These are phyloP conservation scores for Eutrema japonicum DNA, from an alignment of 345 rosid species.

Conservation along the genomic window DNA sequence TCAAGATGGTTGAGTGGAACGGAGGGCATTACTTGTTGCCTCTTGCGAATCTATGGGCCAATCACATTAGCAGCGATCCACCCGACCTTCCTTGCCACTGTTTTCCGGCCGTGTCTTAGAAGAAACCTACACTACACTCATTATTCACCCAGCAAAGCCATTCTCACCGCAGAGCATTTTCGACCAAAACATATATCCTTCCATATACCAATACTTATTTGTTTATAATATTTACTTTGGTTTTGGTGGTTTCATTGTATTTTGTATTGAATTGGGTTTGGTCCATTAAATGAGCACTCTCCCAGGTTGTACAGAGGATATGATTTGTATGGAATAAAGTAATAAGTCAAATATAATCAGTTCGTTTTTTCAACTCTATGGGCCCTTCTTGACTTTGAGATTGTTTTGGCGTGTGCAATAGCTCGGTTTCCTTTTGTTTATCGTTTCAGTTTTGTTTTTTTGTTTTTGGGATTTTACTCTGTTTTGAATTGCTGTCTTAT, in stretches of 20 bases:
- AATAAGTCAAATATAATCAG: conserved; percentile 14
- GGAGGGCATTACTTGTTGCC: conserved; percentile 61
- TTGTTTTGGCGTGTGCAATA: too few relatives aligned
- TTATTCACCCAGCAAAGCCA: conserved; percentile 13
- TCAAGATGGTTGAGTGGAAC: conserved; percentile 66
- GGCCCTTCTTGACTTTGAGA: too few relatives aligned
- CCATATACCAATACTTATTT: conserved; percentile 17
- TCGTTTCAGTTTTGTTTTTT: too few relatives aligned
- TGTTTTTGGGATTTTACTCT: too few relatives aligned
- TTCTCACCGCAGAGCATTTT: conserved; percentile 15
- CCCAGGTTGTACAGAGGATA: not conserved
- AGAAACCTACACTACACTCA: conserved; percentile 9
- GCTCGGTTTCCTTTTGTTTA: too few relatives aligned
- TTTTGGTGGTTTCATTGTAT: conserved; percentile 9
- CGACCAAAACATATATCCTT: conserved; percentile 14
- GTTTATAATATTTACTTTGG: conserved; percentile 32
- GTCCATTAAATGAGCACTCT: not conserved
- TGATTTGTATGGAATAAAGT: not conserved
- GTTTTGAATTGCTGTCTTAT: too few relatives aligned
- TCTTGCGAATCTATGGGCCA: conserved; percentile 85
- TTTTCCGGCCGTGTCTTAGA: conserved; percentile 7
- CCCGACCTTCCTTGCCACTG: conserved; percentile 52
- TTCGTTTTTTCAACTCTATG: not conserved
- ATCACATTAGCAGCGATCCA: conserved; percentile 59
- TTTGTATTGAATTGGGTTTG: conserved; percentile 5